These are phyloP conservation scores for Hyphodiscus sp. DNA, from an alignment of 2,329 filamentous ascomycete genomes.

Conservation along the genomic window DNA sequence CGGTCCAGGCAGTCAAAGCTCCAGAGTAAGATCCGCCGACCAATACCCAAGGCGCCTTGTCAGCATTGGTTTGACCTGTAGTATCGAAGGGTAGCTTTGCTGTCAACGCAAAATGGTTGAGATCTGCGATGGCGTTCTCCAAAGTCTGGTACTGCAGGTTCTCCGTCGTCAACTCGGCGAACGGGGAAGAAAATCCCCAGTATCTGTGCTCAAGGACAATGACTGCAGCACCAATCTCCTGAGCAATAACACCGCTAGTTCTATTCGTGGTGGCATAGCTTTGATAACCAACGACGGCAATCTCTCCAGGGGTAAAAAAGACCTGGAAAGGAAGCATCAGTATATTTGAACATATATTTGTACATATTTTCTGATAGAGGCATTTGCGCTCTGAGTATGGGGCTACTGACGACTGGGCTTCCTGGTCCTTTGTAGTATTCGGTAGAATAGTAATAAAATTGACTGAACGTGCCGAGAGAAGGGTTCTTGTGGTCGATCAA, in stretches of 20 bases:
- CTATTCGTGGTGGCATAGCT: slow-evolving; percentile 33
- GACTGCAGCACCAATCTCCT: slow-evolving; percentile 43
- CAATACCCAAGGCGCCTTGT: slow-evolving; percentile 46
- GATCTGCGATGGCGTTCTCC: slow-evolving; percentile 44
- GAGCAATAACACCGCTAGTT: slow-evolving; percentile 39
- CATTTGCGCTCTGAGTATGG: no score
- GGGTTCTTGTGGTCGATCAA: slow-evolving; percentile 50
- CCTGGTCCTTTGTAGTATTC: slow-evolving; percentile 45
- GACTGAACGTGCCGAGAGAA: slow-evolving; percentile 43
- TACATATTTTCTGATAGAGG: no score
- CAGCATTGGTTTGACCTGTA: slow-evolving; percentile 38
- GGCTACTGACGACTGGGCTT: slow-evolving; percentile 36
- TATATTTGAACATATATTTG: slow-evolving; percentile 19
- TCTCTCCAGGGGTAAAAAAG: slow-evolving; percentile 45
- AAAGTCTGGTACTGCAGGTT: slow-evolving; percentile 47
- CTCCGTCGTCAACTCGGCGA: slow-evolving; percentile 39
- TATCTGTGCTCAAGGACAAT: slow-evolving; percentile 50
- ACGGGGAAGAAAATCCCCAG: slow-evolving; percentile 48
- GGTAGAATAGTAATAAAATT: slow-evolving; percentile 45
- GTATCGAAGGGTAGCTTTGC: slow-evolving; percentile 45
- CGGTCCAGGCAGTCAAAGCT: slow-evolving; percentile 46
- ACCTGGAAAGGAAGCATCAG: slow-evolving; percentile 19
- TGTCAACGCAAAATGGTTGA: slow-evolving; percentile 45
- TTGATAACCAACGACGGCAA: slow-evolving; percentile 37
- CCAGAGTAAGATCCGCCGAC: slow-evolving; percentile 49